phyloP scores from a whole-genome alignment of 2,329 filamentous ascomycete species.

The Microcyclospora pomicola region DNA sequence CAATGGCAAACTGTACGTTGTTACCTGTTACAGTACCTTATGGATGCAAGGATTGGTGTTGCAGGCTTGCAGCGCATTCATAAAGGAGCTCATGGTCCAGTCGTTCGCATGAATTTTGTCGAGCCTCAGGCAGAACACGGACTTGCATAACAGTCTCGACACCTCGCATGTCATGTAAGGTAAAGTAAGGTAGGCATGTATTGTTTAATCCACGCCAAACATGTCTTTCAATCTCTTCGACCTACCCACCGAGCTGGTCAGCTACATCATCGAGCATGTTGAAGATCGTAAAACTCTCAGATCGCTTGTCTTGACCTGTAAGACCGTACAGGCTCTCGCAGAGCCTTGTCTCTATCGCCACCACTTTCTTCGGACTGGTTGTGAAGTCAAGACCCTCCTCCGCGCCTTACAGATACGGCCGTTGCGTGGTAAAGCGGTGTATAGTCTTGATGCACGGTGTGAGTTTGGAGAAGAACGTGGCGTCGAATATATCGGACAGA shows the following conservation, averaged over 20 bases:
- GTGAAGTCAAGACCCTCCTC: neutral
- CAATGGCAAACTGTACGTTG: no score
- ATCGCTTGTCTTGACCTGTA: slow-evolving; percentile 8
- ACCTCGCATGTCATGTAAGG: no score
- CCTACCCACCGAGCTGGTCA: slow-evolving; percentile 13
- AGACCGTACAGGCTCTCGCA: slow-evolving; percentile 7
- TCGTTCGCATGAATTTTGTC: no score
- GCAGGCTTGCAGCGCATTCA: no score
- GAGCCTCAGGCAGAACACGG: no score
- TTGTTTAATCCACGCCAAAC: neutral
- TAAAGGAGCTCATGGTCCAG: no score
- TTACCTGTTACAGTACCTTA: no score
- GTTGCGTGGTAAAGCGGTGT: neutral
- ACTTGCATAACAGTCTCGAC: no score
- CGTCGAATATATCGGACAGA: neutral
- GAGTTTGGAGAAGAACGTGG: neutral
- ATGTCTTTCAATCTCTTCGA: slow-evolving; percentile 10
- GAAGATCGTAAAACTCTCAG: slow-evolving; percentile 6
- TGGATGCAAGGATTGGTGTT: no score
- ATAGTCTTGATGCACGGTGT: slow-evolving; percentile 1
- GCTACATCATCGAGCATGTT: slow-evolving; percentile 10
- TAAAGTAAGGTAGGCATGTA: no score
- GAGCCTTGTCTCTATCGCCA: slow-evolving; percentile 11
- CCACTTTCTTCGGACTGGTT: slow-evolving; percentile 5
- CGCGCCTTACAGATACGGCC: neutral